Evolutionary conservation across 305 asterid genomes (phyloP).

Genomic region (Fraxinus dipetala): DNA sequence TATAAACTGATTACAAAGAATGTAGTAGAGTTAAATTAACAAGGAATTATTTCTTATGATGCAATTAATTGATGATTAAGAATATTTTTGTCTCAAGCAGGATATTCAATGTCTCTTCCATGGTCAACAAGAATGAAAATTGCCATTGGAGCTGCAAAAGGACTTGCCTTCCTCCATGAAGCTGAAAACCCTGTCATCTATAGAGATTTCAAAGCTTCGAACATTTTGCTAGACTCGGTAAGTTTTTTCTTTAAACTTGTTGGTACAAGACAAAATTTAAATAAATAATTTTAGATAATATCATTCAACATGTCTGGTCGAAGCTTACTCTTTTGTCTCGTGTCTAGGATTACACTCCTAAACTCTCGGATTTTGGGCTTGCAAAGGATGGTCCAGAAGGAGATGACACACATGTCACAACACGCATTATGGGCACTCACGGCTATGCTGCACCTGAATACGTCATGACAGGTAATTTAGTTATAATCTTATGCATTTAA

Average conservation of each 20-base stretch:
- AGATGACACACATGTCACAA: conserved; percentile 36
- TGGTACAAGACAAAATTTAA: background rate
- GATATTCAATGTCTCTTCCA: conserved; percentile 33
- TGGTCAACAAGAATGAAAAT: conserved; percentile 38
- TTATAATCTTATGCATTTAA: background rate
- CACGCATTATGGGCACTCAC: conserved; percentile 38
- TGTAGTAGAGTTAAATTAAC: background rate
- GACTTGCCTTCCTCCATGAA: conserved; percentile 37
- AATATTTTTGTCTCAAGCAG: background rate
- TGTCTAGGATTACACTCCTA: conserved; percentile 22
- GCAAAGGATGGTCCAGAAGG: conserved; percentile 42
- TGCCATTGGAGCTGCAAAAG: conserved; percentile 38
- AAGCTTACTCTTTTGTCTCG: background rate
- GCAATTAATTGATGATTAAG: background rate
- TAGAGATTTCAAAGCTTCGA: conserved; percentile 40
- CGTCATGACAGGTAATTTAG: conserved; percentile 34
- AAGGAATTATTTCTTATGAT: background rate
- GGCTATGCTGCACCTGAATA: conserved; percentile 42
- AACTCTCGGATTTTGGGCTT: conserved; percentile 36
- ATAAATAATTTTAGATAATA: background rate
- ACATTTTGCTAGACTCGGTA: conserved; percentile 37
- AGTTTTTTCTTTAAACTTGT: background rate
- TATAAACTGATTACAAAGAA: background rate
- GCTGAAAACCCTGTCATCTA: conserved; percentile 28
- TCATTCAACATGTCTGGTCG: conserved; percentile 7